phyloP scores from a whole-genome alignment of 805 yeast genomes.

The Debaryomyces prosopidis region DNA sequence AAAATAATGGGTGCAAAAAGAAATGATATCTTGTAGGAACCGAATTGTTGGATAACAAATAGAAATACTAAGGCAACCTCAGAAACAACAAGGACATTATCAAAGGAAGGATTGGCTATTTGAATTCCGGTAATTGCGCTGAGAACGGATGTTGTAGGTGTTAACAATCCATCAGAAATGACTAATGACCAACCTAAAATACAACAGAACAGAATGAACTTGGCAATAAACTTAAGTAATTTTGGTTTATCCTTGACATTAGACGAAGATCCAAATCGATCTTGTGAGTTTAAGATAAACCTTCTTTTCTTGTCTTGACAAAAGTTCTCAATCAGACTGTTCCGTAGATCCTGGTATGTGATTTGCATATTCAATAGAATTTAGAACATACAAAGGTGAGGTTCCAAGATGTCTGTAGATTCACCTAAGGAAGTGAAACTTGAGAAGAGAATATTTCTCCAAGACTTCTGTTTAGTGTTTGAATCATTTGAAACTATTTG shows the following conservation, averaged over 20 bases:
- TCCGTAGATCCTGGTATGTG: slow-evolving; percentile 40
- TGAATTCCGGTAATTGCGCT: slow-evolving; percentile 59
- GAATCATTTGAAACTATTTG: background rate
- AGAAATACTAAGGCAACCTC: slow-evolving; percentile 47
- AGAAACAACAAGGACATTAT: slow-evolving; percentile 48
- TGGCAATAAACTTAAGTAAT: slow-evolving; percentile 29
- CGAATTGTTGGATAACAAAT: slow-evolving; percentile 49
- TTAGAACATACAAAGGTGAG: slow-evolving; percentile 54
- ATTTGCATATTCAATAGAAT: slow-evolving; percentile 29
- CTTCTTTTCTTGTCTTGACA: slow-evolving; percentile 38
- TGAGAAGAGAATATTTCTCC: slow-evolving; percentile 24
- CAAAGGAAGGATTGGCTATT: slow-evolving; percentile 49
- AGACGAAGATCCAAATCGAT: slow-evolving; percentile 7
- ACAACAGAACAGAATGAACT: slow-evolving; percentile 37
- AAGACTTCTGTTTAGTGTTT: slow-evolving; percentile 10
- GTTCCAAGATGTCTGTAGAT: slow-evolving; percentile 67
- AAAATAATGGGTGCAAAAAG: slow-evolving; percentile 56
- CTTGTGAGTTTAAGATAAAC: slow-evolving; percentile 8
- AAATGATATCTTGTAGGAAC: slow-evolving; percentile 49
- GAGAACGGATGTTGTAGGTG: slow-evolving; percentile 64
- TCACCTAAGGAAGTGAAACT: slow-evolving; percentile 54
- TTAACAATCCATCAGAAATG: slow-evolving; percentile 58
- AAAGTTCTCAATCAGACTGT: slow-evolving; percentile 25
- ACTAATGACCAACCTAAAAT: slow-evolving; percentile 59
- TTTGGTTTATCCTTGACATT: slow-evolving; percentile 20